A percentile compares a stretch with the other conserved stretches of the same genome.
phyloP scores from a whole-genome alignment of 2,329 filamentous ascomycete genomes.

The Scedosporium apiospermum region DNA sequence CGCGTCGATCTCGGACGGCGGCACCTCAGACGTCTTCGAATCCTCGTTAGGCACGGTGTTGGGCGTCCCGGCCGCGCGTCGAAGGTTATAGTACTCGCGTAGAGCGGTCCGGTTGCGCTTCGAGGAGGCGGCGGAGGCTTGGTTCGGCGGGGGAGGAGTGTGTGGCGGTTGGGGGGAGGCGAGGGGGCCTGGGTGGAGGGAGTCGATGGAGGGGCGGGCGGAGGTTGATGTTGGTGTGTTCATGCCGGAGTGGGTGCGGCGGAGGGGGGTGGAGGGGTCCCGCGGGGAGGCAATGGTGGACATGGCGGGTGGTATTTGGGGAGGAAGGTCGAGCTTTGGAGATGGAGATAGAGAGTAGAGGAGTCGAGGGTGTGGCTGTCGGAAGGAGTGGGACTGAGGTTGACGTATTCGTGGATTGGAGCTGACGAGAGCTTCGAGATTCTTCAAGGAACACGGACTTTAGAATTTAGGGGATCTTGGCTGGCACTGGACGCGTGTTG shows the following conservation, averaged over 20 bases:
- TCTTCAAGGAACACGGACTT: background rate
- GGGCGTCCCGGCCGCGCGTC: conserved; percentile 25
- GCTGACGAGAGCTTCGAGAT: background rate
- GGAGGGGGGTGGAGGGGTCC: conserved; percentile 46
- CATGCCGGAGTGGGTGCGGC: conserved; percentile 43
- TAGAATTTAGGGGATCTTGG: background rate
- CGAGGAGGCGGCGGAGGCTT: conserved; percentile 21
- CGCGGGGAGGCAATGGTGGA: conserved; percentile 57
- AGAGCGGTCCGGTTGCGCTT: conserved; percentile 72
- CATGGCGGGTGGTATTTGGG: conserved; percentile 30
- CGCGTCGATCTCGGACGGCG: conserved; percentile 63
- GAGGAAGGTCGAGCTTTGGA: background rate
- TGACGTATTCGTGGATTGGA: background rate
- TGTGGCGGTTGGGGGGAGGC: conserved; percentile 22
- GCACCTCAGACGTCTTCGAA: conserved; percentile 43
- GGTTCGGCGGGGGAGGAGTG: conserved; percentile 15
- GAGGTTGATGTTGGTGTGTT: conserved; percentile 17
- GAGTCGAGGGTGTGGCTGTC: background rate
- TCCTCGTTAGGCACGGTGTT: conserved; percentile 1
- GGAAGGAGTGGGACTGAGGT: conserved; percentile 1
- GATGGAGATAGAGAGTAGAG: background rate
- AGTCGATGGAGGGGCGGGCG: conserved; percentile 66
- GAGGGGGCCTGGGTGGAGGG: conserved; percentile 23
- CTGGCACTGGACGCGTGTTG: background rate
- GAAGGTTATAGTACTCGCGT: conserved; percentile 87